phyloP scores from a whole-genome alignment of 2,329 filamentous ascomycete genomes.

The Alternaria novae-zelandiae region DNA sequence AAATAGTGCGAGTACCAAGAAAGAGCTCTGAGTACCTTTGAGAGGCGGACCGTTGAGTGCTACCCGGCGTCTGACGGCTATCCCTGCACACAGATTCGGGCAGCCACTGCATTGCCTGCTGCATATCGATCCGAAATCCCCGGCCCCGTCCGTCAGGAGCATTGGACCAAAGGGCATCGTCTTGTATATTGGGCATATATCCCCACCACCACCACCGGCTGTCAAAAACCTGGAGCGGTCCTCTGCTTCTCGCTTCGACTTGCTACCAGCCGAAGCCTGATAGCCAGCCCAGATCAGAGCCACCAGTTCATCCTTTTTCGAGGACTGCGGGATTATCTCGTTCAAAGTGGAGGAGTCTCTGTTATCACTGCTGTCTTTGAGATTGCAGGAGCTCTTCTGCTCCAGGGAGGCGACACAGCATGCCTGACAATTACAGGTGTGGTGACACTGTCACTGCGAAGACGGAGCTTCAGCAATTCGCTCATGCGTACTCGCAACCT shows the following conservation, averaged over 20 bases:
- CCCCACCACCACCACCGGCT: neutral
- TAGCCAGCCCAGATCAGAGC: neutral
- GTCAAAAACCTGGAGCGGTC: neutral
- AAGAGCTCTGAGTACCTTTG: slow-evolving; percentile 13
- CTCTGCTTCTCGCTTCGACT: neutral
- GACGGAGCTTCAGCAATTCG: slow-evolving; percentile 6
- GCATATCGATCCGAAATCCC: slow-evolving; percentile 13
- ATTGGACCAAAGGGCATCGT: neutral
- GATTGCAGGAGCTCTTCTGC: neutral
- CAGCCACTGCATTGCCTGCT: slow-evolving; percentile 13
- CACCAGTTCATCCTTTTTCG: neutral
- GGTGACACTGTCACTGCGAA: slow-evolving; percentile 16
- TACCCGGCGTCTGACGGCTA: slow-evolving; percentile 11
- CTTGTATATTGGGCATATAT: neutral
- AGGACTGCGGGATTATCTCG: neutral
- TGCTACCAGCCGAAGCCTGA: neutral
- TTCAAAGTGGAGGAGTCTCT: neutral
- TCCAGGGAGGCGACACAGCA: slow-evolving; percentile 15
- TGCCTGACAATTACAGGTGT: slow-evolving; percentile 8
- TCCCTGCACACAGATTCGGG: slow-evolving; percentile 14
- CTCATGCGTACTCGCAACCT: neutral
- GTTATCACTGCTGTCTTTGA: neutral
- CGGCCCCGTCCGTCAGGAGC: neutral
- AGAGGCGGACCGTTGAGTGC: slow-evolving; percentile 18
- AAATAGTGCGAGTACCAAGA: neutral